phyloP scores from a whole-genome alignment of 331 rosid species.

The Prunus yedoensis region DNA sequence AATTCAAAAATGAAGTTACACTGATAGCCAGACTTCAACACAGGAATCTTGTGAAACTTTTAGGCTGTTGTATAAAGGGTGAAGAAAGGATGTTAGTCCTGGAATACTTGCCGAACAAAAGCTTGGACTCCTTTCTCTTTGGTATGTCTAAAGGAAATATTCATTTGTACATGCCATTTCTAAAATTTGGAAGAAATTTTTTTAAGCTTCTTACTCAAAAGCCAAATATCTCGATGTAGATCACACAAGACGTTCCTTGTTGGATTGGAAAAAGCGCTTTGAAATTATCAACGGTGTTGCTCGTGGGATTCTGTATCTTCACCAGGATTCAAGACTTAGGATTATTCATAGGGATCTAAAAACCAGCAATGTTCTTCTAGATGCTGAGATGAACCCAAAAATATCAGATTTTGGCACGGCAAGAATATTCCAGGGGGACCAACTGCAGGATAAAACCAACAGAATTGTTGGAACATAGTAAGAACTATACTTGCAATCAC shows the following conservation, averaged over 20 bases:
- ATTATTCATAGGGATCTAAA: conserved; percentile 35
- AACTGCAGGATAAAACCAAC: conserved; percentile 6
- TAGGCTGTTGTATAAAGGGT: conserved; percentile 4
- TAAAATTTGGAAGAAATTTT: background rate
- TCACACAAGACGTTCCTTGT: background rate
- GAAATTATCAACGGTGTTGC: conserved; percentile 18
- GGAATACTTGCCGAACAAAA: conserved; percentile 11
- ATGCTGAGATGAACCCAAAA: conserved; percentile 32
- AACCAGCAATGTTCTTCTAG: conserved; percentile 27
- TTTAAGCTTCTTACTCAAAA: background rate
- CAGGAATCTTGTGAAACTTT: conserved; percentile 29
- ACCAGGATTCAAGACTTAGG: conserved; percentile 29
- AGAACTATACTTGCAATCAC: conserved; percentile 2
- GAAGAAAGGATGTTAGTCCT: conserved; percentile 11
- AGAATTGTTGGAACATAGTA: conserved; percentile 31
- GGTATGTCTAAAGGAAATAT: background rate
- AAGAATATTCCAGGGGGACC: conserved; percentile 12
- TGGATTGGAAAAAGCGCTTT: conserved; percentile 19
- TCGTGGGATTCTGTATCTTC: conserved; percentile 32
- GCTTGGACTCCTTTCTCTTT: conserved; percentile 17
- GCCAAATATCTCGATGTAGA: conserved; percentile 14
- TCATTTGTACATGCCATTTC: background rate
- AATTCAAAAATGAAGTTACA: conserved; percentile 5
- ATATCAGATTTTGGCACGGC: conserved; percentile 34
- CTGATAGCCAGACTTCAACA: conserved; percentile 31